Evolutionary conservation across 306 rosid genomes (phyloP), one percentile per base, ranked within the genome.

Genomic region (peach (Prunus persica)): DNA sequence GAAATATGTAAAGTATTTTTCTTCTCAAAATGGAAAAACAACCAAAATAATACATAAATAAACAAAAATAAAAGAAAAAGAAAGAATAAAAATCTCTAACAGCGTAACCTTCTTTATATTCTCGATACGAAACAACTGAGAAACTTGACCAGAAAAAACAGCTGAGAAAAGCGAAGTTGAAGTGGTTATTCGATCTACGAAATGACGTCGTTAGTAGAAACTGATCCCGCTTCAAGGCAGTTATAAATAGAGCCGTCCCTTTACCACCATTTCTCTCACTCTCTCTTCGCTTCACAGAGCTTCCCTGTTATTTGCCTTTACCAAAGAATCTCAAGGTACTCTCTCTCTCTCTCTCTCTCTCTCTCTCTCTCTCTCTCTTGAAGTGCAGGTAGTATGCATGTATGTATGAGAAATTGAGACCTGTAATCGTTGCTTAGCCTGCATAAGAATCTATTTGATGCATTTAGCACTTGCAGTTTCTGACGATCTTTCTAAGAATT

Each of bases 291-390:
- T 22, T 47, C 71, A 9, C 6, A 6, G 41, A 6, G 41, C 46
- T 28, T 64, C 47, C 1, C 25, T 64, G n/a, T 5, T 15, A 20
- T 52, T 52, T 20, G 9, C 50, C 8, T 34, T 65, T 32, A 8
- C 67, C 43, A 10, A 27, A 54, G 60, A 19, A 75, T 32, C 58
- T 43, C 74, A 68, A 77, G 68, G 80, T 68, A 68, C 52, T 55
- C 27, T 55, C 28, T 18, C 28, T 27, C 28, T 57, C 58, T 14
- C 49, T 70, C 62, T 14, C 49, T 70, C 52, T 55, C 27, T 55
- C 28, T 18, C 28, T 27, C 28, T 57, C 63, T 58, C 6, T 55
- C 27, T 56, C 61, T n/a, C 1, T 60, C 9, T 60, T 2, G 19
- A 12, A 60, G 2, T 60, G 65, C 38, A 25, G 2, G 65, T 6